phyloP scores from a whole-genome alignment of 805 yeast species.

The Pichia cabralensis region DNA sequence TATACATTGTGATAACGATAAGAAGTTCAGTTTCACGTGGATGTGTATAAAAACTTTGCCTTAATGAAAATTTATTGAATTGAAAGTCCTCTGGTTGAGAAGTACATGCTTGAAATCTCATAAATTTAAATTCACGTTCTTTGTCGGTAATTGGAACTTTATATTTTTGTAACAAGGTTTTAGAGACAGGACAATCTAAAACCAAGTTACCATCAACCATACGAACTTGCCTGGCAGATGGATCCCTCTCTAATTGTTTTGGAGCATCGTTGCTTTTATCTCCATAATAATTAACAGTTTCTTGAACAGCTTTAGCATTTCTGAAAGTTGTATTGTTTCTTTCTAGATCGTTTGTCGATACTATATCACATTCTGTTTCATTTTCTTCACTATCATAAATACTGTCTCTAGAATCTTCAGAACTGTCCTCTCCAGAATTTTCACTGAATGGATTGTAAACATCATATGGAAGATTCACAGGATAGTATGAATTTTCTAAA shows the following conservation, averaged over 20 bases:
- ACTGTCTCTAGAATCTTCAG: constrained; percentile 3
- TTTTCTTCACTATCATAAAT: neutral
- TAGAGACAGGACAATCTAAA: constrained; percentile 83
- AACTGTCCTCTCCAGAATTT: constrained; percentile 12
- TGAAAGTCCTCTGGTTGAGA: constrained; percentile 75
- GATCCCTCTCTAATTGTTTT: constrained; percentile 7
- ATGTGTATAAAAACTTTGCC: constrained; percentile 69
- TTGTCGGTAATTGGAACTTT: constrained; percentile 33
- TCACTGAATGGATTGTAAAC: constrained; percentile 24
- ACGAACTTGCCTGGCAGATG: constrained; percentile 32
- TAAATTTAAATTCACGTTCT: constrained; percentile 59
- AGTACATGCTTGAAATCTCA: constrained; percentile 92
- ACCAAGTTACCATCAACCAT: constrained; percentile 71
- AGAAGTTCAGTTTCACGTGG: constrained; percentile 80
- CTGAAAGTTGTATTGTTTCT: constrained; percentile 8
- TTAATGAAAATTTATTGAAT: constrained; percentile 55
- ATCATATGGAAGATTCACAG: constrained; percentile 21
- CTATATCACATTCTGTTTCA: constrained; percentile 6
- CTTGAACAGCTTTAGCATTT: constrained; percentile 12
- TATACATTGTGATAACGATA: constrained; percentile 83
- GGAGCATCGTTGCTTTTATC: neutral
- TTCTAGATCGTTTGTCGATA: neutral
- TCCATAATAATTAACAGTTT: constrained; percentile 10
- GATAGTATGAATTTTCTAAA: constrained; percentile 25
- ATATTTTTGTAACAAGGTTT: constrained; percentile 46